phyloP scores from a whole-genome alignment of 1,284 basidiomycete species.

The Macrocystidia cucumis region DNA sequence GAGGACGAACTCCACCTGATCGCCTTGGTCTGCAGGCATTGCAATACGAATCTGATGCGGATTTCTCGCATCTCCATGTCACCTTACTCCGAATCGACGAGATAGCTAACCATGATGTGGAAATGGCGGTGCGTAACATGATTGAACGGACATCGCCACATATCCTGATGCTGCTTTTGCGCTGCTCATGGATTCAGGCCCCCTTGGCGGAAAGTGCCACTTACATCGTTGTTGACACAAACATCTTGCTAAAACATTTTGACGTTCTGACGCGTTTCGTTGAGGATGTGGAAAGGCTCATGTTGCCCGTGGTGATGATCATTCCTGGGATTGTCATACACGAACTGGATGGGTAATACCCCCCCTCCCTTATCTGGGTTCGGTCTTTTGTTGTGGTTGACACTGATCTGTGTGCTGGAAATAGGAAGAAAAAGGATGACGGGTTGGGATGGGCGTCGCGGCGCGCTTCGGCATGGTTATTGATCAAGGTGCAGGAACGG shows the following conservation, averaged over 20 bases:
- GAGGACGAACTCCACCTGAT: too few species aligned
- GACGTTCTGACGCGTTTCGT: slow-evolving; percentile 57
- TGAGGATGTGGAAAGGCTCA: slow-evolving; percentile 43
- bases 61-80: slow-evolving; percentile 22
- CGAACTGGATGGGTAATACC: slow-evolving; percentile 57
- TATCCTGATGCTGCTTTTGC: not conserved
- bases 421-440: slow-evolving; percentile 57
- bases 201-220: slow-evolving; percentile 29
- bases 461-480: slow-evolving; percentile 62
- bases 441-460: slow-evolving; percentile 60
- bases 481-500: slow-evolving; percentile 54
- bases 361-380: slow-evolving; percentile 4
- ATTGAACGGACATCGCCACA: not conserved
- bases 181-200: slow-evolving; percentile 20
- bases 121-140: slow-evolving; percentile 46
- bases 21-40: not conserved
- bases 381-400: too few species aligned
- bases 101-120: slow-evolving; percentile 55
- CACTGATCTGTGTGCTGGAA: slow-evolving; percentile 1
- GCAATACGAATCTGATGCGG: slow-evolving; percentile 6
- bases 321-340: slow-evolving; percentile 65
- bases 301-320: slow-evolving; percentile 45
- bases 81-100: slow-evolving; percentile 44
- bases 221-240: slow-evolving; percentile 65
- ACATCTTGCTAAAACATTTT: slow-evolving; percentile 60